phyloP scores from a whole-genome alignment of 2,329 filamentous ascomycete species.

The Neofusicoccum sp. region DNA sequence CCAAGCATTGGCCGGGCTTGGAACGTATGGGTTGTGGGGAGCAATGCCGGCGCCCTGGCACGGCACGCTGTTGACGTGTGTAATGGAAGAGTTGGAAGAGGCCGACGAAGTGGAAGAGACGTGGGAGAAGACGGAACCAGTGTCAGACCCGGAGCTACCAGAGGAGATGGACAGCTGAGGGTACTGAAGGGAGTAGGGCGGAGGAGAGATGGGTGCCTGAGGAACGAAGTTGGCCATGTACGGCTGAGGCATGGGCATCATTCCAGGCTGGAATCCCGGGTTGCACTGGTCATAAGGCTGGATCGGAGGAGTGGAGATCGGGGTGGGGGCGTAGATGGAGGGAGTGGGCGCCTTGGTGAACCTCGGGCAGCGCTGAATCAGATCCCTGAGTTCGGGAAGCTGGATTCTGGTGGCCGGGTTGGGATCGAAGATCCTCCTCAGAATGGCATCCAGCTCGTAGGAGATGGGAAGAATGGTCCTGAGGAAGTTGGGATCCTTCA shows the following conservation, averaged over 20 bases:
- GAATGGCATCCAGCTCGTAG: slow-evolving; percentile 81
- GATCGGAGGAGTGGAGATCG: slow-evolving; percentile 45
- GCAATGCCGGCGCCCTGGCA: slow-evolving; percentile 8
- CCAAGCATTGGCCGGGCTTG: slow-evolving; percentile 35
- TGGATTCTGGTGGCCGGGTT: slow-evolving; percentile 81
- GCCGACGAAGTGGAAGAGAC: slow-evolving; percentile 31
- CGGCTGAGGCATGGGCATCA: slow-evolving; percentile 27
- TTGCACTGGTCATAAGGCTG: slow-evolving; percentile 38
- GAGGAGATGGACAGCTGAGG: slow-evolving; percentile 32
- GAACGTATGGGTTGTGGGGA: slow-evolving; percentile 36
- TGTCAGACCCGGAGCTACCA: slow-evolving; percentile 40
- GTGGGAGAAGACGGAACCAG: slow-evolving; percentile 40
- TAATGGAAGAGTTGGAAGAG: slow-evolving; percentile 11
- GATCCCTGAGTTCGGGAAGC: slow-evolving; percentile 72
- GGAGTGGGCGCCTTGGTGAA: slow-evolving; percentile 58
- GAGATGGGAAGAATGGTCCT: slow-evolving; percentile 91
- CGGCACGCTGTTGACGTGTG: background rate
- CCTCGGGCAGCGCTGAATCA: slow-evolving; percentile 72
- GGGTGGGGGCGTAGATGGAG: slow-evolving; percentile 41
- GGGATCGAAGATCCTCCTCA: slow-evolving; percentile 83
- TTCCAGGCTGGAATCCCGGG: slow-evolving; percentile 23
- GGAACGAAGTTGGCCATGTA: slow-evolving; percentile 33
- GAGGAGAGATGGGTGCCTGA: slow-evolving; percentile 30
- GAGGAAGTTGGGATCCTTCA: slow-evolving; percentile 80
- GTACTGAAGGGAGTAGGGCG: slow-evolving; percentile 24